A percentile compares a stretch with the other conserved stretches of the same genome.
Conservation (phyloP, 768 basidiomycete species). For the Leccinum pellstonianum region DNA sequence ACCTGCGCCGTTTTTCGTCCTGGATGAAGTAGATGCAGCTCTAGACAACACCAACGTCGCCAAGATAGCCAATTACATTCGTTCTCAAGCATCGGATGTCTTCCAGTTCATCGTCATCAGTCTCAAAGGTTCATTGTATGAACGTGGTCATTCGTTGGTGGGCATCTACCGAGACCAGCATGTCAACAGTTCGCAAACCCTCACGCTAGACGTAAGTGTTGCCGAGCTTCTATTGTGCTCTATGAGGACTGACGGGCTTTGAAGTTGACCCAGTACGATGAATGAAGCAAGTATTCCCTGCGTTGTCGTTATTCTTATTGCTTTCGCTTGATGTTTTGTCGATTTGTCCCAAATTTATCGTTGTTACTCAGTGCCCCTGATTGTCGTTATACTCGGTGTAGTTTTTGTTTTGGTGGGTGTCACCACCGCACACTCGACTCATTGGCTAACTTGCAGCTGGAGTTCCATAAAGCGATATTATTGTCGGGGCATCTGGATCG, state of each 20-base stretch:
- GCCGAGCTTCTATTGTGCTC: neutral
- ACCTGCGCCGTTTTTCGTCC: constrained; percentile 95
- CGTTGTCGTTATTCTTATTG: constrained; percentile 26
- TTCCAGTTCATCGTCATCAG: constrained; percentile 99
- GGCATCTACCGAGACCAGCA: constrained; percentile 95
- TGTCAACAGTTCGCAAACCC: constrained; percentile 84
- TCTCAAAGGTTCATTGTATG: constrained; percentile 90
- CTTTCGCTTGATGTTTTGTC: constrained; percentile 12
- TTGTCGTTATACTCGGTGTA: constrained; percentile 1
- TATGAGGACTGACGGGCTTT: constrained; percentile 8
- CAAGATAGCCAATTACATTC: constrained; percentile 92
- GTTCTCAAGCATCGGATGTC: constrained; percentile 72
- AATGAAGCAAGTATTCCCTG: constrained; percentile 14
- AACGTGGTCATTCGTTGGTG: constrained; percentile 85
- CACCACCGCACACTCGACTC: neutral
- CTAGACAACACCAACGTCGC: constrained; percentile 99
- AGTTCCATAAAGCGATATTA: neutral
- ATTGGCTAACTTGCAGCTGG: too few species aligned
- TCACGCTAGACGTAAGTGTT: constrained; percentile 81
- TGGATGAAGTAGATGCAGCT: constrained; percentile 98
- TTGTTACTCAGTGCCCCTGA: neutral
- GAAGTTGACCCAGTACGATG: constrained; percentile 31
- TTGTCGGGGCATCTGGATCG: too few species aligned
- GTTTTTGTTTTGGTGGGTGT: neutral
- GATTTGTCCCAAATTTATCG: neutral